phyloP scores from a whole-genome alignment of 306 rosid species.

The Fragaria vesca region DNA sequence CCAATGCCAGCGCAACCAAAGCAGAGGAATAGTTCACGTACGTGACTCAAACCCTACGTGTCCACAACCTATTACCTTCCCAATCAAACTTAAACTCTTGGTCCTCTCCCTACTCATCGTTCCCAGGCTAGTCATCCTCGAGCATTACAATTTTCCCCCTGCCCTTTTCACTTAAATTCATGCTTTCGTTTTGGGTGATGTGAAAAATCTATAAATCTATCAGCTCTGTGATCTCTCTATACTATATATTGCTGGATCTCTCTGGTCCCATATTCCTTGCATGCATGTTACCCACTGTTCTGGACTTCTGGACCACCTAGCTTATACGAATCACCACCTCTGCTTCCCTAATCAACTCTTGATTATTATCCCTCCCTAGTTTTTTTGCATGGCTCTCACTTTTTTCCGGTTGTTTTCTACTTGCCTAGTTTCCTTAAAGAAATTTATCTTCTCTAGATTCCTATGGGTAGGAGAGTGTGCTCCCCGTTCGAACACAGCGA shows the following conservation, averaged over 20 bases:
- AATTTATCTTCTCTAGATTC: not conserved
- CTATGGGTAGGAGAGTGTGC: not conserved
- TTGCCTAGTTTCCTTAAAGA: not conserved
- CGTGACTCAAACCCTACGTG: constrained; percentile 8
- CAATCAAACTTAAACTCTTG: not conserved
- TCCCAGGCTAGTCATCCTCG: constrained; percentile 16
- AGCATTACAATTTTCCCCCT: not conserved
- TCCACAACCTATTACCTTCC: constrained; percentile 11
- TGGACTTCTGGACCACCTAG: constrained; percentile 5
- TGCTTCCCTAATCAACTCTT: not conserved
- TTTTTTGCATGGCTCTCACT: not conserved
- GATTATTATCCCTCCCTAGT: not conserved
- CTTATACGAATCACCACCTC: not conserved
- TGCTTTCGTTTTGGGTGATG: not conserved
- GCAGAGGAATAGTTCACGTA: not conserved
- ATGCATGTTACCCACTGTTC: constrained; percentile 1
- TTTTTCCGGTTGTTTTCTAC: not conserved
- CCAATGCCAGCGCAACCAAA: constrained; percentile 18
- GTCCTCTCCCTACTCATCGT: not conserved
- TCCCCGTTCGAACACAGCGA: not conserved
- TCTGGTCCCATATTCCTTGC: constrained; percentile 12
- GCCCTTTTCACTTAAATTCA: constrained; percentile 25
- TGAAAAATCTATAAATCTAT: not conserved
- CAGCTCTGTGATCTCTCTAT: not conserved
- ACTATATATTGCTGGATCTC: not conserved